A percentile compares a stretch with the other conserved stretches of the same genome.
Conservation (phyloP, 2,329 filamentous ascomycete genomes). For the Exophiala alcalophila region DNA sequence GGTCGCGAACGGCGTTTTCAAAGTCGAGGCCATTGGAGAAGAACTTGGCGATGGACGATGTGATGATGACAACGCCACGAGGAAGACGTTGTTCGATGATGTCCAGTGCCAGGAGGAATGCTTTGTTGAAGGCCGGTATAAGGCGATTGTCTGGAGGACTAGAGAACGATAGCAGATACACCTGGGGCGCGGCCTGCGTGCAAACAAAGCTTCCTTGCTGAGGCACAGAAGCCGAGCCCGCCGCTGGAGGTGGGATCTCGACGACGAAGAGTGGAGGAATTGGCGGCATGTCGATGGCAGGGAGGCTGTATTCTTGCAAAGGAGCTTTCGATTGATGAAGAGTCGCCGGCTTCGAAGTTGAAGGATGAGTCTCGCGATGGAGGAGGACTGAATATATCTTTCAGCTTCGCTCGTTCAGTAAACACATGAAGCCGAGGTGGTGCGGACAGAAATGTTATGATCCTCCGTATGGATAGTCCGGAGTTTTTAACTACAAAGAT, state of each 20-base stretch:
- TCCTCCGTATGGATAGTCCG: no score
- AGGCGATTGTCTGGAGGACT: conserved; percentile 75
- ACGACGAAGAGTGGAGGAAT: conserved; percentile 55
- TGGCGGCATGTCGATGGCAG: conserved; percentile 17
- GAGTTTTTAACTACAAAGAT: no score
- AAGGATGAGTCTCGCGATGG: no score
- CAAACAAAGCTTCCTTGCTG: conserved; percentile 56
- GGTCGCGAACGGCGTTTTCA: conserved; percentile 58
- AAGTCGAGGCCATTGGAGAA: conserved; percentile 78
- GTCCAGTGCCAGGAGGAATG: conserved; percentile 69
- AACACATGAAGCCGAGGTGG: no score
- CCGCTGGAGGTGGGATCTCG: conserved; percentile 48
- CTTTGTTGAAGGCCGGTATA: conserved; percentile 63
- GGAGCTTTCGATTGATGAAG: not conserved
- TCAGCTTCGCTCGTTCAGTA: no score
- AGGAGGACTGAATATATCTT: no score
- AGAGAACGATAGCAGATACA: conserved; percentile 71
- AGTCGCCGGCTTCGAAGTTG: no score
- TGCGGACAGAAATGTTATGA: no score
- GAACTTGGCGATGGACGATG: conserved; percentile 72
- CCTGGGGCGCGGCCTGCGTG: conserved; percentile 56
- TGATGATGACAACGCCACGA: conserved; percentile 74
- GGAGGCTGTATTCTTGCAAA: no score
- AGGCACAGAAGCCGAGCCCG: conserved; percentile 28
- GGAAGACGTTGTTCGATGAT: conserved; percentile 66